Evolutionary conservation across 306 rosid genomes (phyloP).

Genomic region (Castanospermum australe): DNA sequence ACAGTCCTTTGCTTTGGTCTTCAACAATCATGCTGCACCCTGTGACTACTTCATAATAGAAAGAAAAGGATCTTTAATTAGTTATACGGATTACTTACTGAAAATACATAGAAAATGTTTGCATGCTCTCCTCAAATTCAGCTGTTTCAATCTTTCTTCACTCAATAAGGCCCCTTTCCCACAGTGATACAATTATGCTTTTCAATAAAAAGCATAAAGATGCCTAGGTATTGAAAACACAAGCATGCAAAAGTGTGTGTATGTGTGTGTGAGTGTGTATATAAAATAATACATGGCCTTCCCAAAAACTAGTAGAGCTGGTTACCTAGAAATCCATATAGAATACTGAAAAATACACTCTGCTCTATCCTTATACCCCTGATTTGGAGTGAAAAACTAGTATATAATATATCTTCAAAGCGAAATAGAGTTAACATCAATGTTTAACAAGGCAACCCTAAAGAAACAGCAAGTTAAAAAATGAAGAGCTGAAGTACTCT

Average conservation of each 20-base stretch:
- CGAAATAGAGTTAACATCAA: not conserved
- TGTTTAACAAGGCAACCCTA: too few species aligned
- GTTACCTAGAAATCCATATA: not conserved
- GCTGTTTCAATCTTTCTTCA: not conserved
- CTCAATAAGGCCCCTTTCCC: not conserved
- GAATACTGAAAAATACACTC: not conserved
- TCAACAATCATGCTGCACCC: not conserved
- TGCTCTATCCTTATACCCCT: not conserved
- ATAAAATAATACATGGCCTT: not conserved
- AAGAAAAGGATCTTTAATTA: not conserved
- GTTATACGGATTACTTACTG: not conserved
- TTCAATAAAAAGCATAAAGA: not conserved
- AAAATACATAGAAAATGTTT: not conserved
- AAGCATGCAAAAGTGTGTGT: too few species aligned
- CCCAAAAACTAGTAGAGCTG: not conserved
- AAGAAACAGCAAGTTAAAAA: too few species aligned
- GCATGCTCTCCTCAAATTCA: conserved; percentile 4
- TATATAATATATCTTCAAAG: not conserved
- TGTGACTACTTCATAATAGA: not conserved
- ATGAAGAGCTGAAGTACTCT: too few species aligned
- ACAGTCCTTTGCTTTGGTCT: not conserved
- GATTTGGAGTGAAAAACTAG: not conserved
- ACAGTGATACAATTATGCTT: not conserved
- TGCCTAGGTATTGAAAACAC: not conserved
- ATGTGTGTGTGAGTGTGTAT: too few species aligned